Base-by-base conservation (phyloP, 139 green algal species). In the Auxenochlorella pyrenoidosa region DNA sequence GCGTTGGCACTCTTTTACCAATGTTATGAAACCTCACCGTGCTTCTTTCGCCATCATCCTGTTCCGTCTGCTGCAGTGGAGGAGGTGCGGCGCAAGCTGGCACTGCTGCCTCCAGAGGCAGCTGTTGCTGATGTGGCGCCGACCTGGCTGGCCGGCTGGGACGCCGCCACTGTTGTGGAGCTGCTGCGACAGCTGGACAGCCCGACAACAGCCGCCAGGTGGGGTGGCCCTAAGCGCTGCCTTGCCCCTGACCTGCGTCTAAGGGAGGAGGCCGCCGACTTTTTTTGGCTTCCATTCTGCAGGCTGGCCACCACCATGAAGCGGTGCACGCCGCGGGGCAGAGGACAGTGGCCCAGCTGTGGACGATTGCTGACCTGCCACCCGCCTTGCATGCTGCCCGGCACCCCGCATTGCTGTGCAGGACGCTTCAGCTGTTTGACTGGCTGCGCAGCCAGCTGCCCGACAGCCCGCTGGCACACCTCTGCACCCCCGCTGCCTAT, bases 341-440 rank as follows among this genome's bases (percentile, higher is more conserved):
- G 47, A 54, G 8, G 10, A 10, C 47, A 54, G 47, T 18, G 8
- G 10, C 47, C 47, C 6, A 54, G 47, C 47, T 18, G 47, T 18
- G 47, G 47, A 10, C 47, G 10, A 6, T 10, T 18, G 47, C 47
- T 54, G 47, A 54, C 47, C 8, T 10, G 47, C 8, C 47, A 6
- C 47, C 8, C 47, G 47, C 47, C 47, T 54, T 54, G 47, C 47
- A 54, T 54, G 54, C 54, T 63, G 54, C 54, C 54, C 13, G 54
- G 54, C 18, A 2, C 16, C 54, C 54, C 22, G 54, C 36, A 1
- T 12, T 28, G 36, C 3, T 34, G 18, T 30, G 36, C 83, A 91
- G 89, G 83, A 89, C 93, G 5, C 80, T 93, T 71, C 90, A 95
- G 88, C 84, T 95, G 43, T 95, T 95, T 59, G 92, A 95, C 71